Percentiles rank a stretch among this genome's conserved stretches.
These are phyloP conservation scores for Aspergillus tubingensis DNA, from an alignment of 2,329 filamentous ascomycete genomes.

Conservation along the genomic window DNA sequence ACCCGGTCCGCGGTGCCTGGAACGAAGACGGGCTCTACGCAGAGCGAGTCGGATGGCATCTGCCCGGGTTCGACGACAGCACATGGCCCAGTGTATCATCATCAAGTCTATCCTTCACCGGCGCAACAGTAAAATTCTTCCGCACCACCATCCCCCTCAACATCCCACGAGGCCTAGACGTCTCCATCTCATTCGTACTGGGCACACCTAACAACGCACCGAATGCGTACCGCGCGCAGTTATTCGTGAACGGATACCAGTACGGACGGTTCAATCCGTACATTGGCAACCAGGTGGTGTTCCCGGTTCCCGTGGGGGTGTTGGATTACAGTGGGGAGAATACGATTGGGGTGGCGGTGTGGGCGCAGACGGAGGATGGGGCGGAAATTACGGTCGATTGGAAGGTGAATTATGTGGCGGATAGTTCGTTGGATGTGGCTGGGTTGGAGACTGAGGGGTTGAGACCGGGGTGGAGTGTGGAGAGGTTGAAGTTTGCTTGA, in stretches of 20 bases:
- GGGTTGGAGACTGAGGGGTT: constrained; percentile 50
- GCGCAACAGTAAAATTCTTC: constrained; percentile 59
- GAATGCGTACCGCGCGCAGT: constrained; percentile 52
- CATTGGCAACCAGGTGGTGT: constrained; percentile 62
- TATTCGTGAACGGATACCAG: constrained; percentile 68
- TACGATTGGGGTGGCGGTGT: constrained; percentile 59
- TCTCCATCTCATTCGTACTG: constrained; percentile 59
- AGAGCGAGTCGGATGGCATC: constrained; percentile 61
- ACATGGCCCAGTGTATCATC: constrained; percentile 38
- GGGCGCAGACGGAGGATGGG: constrained; percentile 59
- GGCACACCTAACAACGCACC: constrained; percentile 43
- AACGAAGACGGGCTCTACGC: constrained; percentile 62
- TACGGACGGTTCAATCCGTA: constrained; percentile 62
- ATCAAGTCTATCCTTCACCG: constrained; percentile 43
- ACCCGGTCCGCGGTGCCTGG: constrained; percentile 57
- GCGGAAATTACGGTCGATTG: constrained; percentile 54
- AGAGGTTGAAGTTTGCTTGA: constrained; percentile 39
- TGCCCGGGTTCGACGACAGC: constrained; percentile 57
- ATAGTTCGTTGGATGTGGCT: constrained; percentile 54
- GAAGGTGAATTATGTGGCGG: constrained; percentile 56
- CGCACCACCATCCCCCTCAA: constrained; percentile 54
- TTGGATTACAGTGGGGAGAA: constrained; percentile 61
- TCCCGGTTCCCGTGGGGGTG: constrained; percentile 62
- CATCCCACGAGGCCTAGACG: constrained; percentile 56
- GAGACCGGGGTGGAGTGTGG: constrained; percentile 53